Evolutionary conservation across 495 filamentous ascomycete genomes (phyloP).

Genomic region (Trichodelitschia bisporula): DNA sequence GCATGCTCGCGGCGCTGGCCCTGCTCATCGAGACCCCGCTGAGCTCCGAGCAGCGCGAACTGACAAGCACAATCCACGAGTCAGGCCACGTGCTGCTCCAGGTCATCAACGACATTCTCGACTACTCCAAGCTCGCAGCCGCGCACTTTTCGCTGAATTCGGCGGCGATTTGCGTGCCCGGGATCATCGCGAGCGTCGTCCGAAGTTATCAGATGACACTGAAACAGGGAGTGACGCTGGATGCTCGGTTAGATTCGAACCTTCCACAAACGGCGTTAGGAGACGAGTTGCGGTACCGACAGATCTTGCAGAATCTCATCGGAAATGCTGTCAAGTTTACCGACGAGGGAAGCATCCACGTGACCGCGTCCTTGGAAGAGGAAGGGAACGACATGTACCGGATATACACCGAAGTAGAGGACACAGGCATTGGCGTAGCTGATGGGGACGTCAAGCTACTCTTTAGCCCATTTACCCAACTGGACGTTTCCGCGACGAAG

Average conservation of each 20-base stretch:
- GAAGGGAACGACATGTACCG: constrained; percentile 17
- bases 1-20: constrained; percentile 17
- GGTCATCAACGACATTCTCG: constrained; percentile 76
- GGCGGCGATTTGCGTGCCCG: no score
- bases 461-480: constrained; percentile 73
- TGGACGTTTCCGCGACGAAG: constrained; percentile 51
- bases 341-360: constrained; percentile 37
- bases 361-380: constrained; percentile 13
- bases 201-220: constrained; percentile 15
- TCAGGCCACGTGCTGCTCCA: constrained; percentile 63
- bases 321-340: constrained; percentile 84
- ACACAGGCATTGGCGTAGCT: constrained; percentile 69
- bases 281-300: constrained; percentile 54
- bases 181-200: constrained; percentile 39
- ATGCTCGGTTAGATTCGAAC: no score
- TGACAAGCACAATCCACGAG: constrained; percentile 51
- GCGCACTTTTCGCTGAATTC: constrained; percentile 60
- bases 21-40: constrained; percentile 33
- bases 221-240: constrained; percentile 7
- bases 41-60: constrained; percentile 43
- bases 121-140: constrained; percentile 71
- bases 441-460: constrained; percentile 44
- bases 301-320: constrained; percentile 69
- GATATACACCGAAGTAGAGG: constrained; percentile 37
- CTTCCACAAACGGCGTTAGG: constrained; percentile 43